Base-by-base conservation (phyloP, 2,329 filamentous ascomycete species). In the Penicillium sp. region DNA sequence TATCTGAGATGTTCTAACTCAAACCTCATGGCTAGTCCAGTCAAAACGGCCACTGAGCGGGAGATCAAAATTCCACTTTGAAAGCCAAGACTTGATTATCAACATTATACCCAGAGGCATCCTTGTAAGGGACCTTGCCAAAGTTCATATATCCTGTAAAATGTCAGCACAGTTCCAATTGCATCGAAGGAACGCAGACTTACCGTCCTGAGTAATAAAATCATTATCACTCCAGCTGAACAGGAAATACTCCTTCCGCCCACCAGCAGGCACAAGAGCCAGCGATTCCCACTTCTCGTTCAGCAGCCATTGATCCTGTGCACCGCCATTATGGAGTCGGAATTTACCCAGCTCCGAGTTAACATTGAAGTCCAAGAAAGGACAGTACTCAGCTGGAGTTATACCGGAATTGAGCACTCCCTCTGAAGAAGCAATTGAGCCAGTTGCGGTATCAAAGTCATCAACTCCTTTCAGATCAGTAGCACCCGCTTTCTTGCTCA, bases 241-340 rank as follows among this genome's bases (percentile, higher is more conserved):
- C 31, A 90, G 66, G 64, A 84, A 89, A 68, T 83, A 89, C 70
- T 88, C 82, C 24, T 82, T 79, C 51, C 81, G 76, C 21, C 69
- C 66, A 60, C 84, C 76, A 6, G 83, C 80, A 1, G 85, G 85
- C 2, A 84, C 77, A 23, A 89, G 66, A 2, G 83, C 81, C 44
- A 90, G 70, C 18, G 81, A 83, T 74, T 91, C 87, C 87, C 87
- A 90, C 66, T 90, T 90, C 76, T 90, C 87, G 62, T 90, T 89
- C 66, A 90, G 65, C 33, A 90, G 70, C 0, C 69, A 72, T 0
- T 71, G 62, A 62, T 87, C 81, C 59, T 85, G 79, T 0, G 70
- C 72, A 0, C 85, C 86, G 2, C 87, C 87, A 60, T 90, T 90
- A 61, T 87, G 85, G 4, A 88, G 69, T 0, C 83, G 82, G 58